Conservation (phyloP, 2,329 filamentous ascomycete species). For the Neofusicoccum laricinum region DNA sequence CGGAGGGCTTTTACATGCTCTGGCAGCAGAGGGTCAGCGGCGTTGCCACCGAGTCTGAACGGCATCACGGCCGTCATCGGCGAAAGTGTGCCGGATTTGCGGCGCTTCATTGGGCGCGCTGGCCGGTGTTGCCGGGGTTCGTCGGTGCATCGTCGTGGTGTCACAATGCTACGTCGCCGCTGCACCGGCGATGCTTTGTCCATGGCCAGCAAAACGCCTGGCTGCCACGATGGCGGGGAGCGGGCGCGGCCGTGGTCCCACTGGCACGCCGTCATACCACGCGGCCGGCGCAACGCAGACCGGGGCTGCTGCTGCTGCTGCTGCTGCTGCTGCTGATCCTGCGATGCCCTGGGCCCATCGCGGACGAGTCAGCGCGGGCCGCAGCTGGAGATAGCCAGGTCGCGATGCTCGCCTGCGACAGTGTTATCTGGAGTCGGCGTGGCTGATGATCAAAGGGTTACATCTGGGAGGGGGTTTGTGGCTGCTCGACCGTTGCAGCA, state of each 20-base stretch:
- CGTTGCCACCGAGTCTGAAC: background rate
- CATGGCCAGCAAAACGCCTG: background rate
- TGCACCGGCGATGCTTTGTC: background rate
- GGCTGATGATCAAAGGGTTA: constrained; percentile 15
- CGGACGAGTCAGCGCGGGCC: constrained; percentile 7
- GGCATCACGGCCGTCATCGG: constrained; percentile 5
- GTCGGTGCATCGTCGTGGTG: constrained; percentile 5
- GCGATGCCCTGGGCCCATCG: background rate
- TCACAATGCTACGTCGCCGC: background rate
- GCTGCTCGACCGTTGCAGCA: constrained; percentile 15
- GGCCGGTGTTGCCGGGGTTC: constrained; percentile 6
- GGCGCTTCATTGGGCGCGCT: background rate
- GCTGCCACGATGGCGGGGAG: background rate
- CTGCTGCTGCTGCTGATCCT: background rate
- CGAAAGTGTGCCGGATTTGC: constrained; percentile 11
- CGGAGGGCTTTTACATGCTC: background rate
- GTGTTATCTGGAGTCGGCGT: constrained; percentile 5
- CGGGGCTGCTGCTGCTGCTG: background rate
- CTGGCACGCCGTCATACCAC: constrained; percentile 7
- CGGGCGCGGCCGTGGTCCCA: background rate
- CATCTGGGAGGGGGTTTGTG: constrained; percentile 10
- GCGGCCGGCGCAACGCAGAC: constrained; percentile 3
- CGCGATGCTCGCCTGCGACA: constrained; percentile 5
- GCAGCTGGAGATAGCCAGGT: constrained; percentile 10
- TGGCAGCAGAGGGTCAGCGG: background rate